Conservation (phyloP, 371 early-diverging fungal genomes). For the Smittium culicis region DNA sequence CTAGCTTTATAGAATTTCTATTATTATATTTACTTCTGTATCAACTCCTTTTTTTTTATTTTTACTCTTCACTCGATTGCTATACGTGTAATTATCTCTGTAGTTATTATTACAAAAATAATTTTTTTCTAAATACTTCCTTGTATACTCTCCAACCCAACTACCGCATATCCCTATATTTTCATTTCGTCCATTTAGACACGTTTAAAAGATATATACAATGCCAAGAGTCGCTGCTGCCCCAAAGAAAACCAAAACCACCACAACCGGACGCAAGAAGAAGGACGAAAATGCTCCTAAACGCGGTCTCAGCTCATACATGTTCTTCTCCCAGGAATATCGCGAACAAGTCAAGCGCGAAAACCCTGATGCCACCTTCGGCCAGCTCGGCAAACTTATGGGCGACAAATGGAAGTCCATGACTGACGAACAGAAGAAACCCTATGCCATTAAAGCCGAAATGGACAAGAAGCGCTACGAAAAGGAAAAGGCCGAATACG, state of each 20-base stretch:
- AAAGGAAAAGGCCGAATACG: constrained; percentile 43
- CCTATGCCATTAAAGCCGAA: constrained; percentile 38
- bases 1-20: no score
- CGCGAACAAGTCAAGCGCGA: constrained; percentile 50
- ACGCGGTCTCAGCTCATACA: constrained; percentile 64
- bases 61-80: no score
- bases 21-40: no score
- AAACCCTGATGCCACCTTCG: constrained; percentile 66
- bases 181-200: no score
- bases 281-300: constrained; percentile 56
- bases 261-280: constrained; percentile 22
- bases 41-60: no score
- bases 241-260: constrained; percentile 12
- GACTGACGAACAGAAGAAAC: constrained; percentile 39
- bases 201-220: no score
- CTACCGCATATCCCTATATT: no score
- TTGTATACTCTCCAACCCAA: no score
- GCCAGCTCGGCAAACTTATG: constrained; percentile 59
- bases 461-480: constrained; percentile 62
- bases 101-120: no score
- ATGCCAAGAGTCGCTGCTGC: background rate
- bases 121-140: no score
- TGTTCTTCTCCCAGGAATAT: constrained; percentile 63
- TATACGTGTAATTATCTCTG: no score
- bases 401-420: constrained; percentile 66